Base-by-base conservation (phyloP, 2,329 filamentous ascomycete genomes). In the Penicillium sp. region DNA sequence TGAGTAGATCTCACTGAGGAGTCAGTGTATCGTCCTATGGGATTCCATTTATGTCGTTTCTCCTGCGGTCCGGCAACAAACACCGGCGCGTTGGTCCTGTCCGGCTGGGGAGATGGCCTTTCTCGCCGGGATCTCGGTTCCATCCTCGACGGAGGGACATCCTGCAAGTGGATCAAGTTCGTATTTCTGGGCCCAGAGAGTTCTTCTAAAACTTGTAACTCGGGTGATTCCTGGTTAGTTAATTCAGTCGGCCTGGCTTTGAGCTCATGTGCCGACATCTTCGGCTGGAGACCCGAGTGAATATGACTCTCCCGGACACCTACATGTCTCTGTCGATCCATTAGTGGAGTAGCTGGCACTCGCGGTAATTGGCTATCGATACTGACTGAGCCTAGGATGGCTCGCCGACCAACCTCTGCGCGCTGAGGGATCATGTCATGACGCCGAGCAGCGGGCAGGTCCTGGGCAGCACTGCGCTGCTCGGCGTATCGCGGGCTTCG, bases 11-110 rank as follows among this genome's bases (percentile, higher is more conserved):
- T 49, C 25, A 53, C 41, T 28, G 50, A 27, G 29, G 50, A 27
- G 30, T 56, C 57, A 38, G 55, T 33, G 11, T 50, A 53, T 37
- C 54, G 50, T 27, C 57, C 53, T 46, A 54, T 39, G 47, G 58
- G 57, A 27, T 48, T 46, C 36, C 55, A 47, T 39, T 41, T 57
- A 12, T 55, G 53, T 50, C 45, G 52, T 7, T 52, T 45, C 16
- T 64, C 56, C 19, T 58, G 63, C 9, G 64, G 64, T 18, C 63
- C 62, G 47, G 61, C 60, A 48, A 69, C 63, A 49, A 69, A 70
- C 10, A 70, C 49, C 47, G 67, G 65, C 19, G 52, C 53, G 54
- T 64, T 60, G 28, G 55, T 28, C 42, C 56, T 50, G 34, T 59
- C 29, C 47, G 55, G 49, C 30, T 54, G 56, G 25, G 53, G 36